Percentiles rank a stretch among this genome's conserved stretches.
These are phyloP conservation scores for Trichophyton mentagrophytes DNA, from an alignment of 2,329 filamentous ascomycete genomes.

Conservation along the genomic window DNA sequence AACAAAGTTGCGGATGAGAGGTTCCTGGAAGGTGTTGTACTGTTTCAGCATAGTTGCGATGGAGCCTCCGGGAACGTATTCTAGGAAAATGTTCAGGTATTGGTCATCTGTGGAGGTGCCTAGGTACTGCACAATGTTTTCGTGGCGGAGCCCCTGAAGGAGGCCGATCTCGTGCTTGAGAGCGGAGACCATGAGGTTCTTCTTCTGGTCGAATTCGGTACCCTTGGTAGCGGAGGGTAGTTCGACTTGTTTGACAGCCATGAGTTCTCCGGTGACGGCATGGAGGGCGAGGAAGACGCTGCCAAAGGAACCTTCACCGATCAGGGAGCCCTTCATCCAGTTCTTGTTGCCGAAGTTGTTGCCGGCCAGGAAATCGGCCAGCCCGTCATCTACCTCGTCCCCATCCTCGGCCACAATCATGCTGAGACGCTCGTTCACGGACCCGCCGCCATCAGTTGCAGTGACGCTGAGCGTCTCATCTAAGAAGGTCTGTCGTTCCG, in stretches of 20 bases:
- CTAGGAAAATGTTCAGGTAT: constrained; percentile 97
- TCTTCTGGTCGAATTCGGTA: constrained; percentile 68
- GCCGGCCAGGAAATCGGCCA: constrained; percentile 78
- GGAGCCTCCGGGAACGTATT: constrained; percentile 94
- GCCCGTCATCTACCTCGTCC: constrained; percentile 78
- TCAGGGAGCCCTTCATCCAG: constrained; percentile 98
- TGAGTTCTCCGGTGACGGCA: constrained; percentile 88
- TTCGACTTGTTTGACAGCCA: constrained; percentile 97
- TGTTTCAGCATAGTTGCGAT: constrained; percentile 98
- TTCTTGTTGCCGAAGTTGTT: constrained; percentile 95
- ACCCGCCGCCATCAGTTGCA: constrained; percentile 49
- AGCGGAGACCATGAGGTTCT: constrained; percentile 96
- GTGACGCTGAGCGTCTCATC: constrained; percentile 65
- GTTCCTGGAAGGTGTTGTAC: constrained; percentile 87
- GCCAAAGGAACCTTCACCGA: constrained; percentile 93
- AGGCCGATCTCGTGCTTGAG: constrained; percentile 93
- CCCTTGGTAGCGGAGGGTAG: constrained; percentile 69
- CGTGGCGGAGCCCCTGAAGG: constrained; percentile 82
- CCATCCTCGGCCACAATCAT: constrained; percentile 80
- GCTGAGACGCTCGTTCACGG: constrained; percentile 68
- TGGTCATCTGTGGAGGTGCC: constrained; percentile 85
- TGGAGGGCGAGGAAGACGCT: constrained; percentile 91
- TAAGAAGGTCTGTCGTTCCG: constrained; percentile 67
- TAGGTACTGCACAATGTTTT: constrained; percentile 96
- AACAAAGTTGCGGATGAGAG: constrained; percentile 89